Percentiles rank a stretch among this genome's conserved stretches.
These are phyloP conservation scores for Solanum etuberosum DNA, from an alignment of 257 asterid genomes.

Conservation along the genomic window DNA sequence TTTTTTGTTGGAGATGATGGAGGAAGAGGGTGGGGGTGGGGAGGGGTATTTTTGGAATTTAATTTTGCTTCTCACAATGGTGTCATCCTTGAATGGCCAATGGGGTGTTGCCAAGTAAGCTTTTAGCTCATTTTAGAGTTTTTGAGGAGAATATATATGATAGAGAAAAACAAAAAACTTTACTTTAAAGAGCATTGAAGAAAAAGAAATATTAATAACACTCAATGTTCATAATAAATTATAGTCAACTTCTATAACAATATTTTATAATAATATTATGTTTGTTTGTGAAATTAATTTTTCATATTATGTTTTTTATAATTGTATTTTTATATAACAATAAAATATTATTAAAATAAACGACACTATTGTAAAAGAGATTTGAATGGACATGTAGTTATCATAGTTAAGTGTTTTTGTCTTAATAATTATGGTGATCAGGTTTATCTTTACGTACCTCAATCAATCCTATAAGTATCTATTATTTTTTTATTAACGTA, in stretches of 20 bases:
- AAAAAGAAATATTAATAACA: background rate
- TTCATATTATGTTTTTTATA: no score
- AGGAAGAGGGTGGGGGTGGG: background rate
- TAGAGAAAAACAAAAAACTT: background rate
- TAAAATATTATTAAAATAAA: background rate
- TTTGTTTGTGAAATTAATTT: background rate
- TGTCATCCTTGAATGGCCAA: background rate
- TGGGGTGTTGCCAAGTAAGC: background rate
- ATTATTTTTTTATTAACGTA: background rate
- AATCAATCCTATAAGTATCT: fast-evolving
- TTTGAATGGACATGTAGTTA: background rate
- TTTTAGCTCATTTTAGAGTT: background rate
- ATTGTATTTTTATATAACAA: no score
- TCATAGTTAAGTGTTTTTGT: background rate
- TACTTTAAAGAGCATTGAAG: background rate
- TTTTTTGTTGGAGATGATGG: background rate
- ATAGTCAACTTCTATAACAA: background rate
- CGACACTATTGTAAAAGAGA: no score
- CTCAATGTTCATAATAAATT: background rate
- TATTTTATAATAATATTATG: background rate
- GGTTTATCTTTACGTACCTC: no score
- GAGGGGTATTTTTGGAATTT: background rate
- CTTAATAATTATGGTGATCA: no score
- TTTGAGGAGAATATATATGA: background rate
- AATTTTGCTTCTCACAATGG: background rate